Percentiles rank a stretch among this genome's conserved stretches.
Evolutionary conservation across 805 yeast genomes (phyloP).

Genomic region (Starmerella gropengiesseri): DNA sequence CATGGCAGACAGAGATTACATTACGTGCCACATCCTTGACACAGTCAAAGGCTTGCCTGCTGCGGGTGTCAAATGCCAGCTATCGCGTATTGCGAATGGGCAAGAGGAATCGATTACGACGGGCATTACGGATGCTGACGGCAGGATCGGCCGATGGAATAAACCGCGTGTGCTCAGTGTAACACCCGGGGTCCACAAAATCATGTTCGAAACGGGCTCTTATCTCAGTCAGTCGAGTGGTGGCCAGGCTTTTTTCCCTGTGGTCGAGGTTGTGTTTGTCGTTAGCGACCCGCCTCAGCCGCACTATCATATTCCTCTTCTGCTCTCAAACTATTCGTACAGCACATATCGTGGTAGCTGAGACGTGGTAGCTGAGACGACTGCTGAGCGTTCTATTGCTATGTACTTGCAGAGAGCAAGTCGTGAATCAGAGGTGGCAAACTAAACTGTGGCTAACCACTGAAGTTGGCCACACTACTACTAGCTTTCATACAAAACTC

Average conservation of each 20-base stretch:
- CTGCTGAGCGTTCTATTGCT: too few relatives aligned
- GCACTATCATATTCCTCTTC: slow-evolving; percentile 83
- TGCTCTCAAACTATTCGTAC: slow-evolving; percentile 76
- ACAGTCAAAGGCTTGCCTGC: slow-evolving; percentile 82
- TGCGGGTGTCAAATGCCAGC: slow-evolving; percentile 52
- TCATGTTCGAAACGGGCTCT: slow-evolving; percentile 63
- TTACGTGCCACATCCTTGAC: slow-evolving; percentile 84
- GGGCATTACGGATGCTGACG: slow-evolving; percentile 67
- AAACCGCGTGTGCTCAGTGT: slow-evolving; percentile 26
- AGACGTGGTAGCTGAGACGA: too few relatives aligned
- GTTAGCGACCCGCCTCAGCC: slow-evolving; percentile 56
- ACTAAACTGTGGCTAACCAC: too few relatives aligned
- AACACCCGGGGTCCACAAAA: slow-evolving; percentile 57
- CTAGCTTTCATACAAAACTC: too few relatives aligned
- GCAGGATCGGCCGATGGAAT: slow-evolving; percentile 64
- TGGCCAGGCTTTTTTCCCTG: slow-evolving; percentile 56
- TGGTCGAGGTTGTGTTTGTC: slow-evolving; percentile 66
- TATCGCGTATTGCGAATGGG: slow-evolving; percentile 23
- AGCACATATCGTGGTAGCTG: slow-evolving; percentile 82
- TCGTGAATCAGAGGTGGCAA: too few relatives aligned
- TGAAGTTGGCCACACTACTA: too few relatives aligned
- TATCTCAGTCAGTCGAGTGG: slow-evolving; percentile 37
- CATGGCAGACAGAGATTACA: slow-evolving; percentile 37
- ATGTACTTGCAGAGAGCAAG: too few relatives aligned
- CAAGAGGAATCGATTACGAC: slow-evolving; percentile 42